Base-by-base conservation (phyloP, 2,329 filamentous ascomycete genomes). In the Clathrospora elynae region DNA sequence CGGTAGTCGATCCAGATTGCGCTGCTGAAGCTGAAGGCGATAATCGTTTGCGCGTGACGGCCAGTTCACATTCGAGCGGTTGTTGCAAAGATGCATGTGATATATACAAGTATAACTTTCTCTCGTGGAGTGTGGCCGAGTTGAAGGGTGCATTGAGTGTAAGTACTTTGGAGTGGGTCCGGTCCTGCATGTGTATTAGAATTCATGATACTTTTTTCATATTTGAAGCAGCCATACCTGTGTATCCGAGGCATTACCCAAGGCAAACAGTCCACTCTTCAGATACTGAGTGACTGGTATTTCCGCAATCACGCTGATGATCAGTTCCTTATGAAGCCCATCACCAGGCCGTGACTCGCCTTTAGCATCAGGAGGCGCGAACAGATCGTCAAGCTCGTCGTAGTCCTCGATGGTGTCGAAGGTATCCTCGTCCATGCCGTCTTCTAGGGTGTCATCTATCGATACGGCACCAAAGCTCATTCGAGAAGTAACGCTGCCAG, bases 401-500 rank as follows among this genome's bases (percentile, higher is more conserved):
- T 68, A 68, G 31, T 72, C 70, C 18, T 72, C 68, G 20, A 70
- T 52, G 3, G 64, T 66, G 35, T 70, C 67, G 35, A 64, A 69
- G 2, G 64, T 68, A 24, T 71, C 68, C 40, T 68, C 67, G 24
- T 68, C 64, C 62, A 70, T 66, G 8, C 61, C 62, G 35, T 71
- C 66, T 26, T 71, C 64, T 9, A 71, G 37, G 4, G 64, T 67
- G 22, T 71, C 70, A 32, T 71, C 67, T 12, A 71, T 59, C 14
- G 68, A 70, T 10, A 55, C 59, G 11, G 55, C 66, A 8, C 66
- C 65, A 7, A 73, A 41, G 37, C 70, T 73, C 53, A 71, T 61
- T 23, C 69, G 59, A 14, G 69, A 71, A 17, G 61, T 58, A 28
- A 72, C 59, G 31, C 68, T 71, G 23, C 78, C 80, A 16, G 78